Conservation (phyloP, 768 basidiomycete genomes). For the Collybia mongolica region DNA sequence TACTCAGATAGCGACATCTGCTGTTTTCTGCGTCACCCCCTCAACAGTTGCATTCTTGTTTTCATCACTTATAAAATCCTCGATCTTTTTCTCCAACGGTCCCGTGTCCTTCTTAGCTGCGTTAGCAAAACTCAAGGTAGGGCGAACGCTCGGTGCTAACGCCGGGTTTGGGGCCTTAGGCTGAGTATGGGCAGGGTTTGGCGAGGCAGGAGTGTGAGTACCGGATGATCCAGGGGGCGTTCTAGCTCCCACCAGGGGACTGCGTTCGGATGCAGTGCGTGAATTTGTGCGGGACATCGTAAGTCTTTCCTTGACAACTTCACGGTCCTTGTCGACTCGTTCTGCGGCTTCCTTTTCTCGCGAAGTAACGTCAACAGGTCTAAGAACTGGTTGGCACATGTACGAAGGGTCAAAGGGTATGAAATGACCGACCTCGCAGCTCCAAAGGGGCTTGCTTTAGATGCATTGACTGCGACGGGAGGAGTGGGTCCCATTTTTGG, state of each 20-base stretch:
- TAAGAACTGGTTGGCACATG: constrained; percentile 23
- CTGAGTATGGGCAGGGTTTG: constrained; percentile 20
- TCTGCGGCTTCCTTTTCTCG: constrained; percentile 76
- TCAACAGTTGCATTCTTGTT: constrained; percentile 14
- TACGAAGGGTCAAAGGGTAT: background rate
- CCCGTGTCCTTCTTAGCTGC: constrained; percentile 59
- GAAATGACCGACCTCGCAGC: constrained; percentile 60
- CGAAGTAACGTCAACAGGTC: constrained; percentile 81
- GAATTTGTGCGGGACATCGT: constrained; percentile 54
- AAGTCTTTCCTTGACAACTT: constrained; percentile 52
- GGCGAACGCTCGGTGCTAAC: constrained; percentile 55
- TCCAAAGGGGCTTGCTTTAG: constrained; percentile 81
- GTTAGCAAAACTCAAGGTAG: constrained; percentile 79
- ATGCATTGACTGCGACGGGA: constrained; percentile 24
- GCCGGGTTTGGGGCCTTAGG: constrained; percentile 29
- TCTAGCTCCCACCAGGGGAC: constrained; percentile 26
- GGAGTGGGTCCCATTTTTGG: constrained; percentile 62
- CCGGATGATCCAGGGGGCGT: constrained; percentile 27
- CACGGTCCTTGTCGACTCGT: constrained; percentile 65
- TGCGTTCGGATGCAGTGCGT: constrained; percentile 49
- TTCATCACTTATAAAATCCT: constrained; percentile 6
- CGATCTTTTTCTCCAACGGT: constrained; percentile 15
- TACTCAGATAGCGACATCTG: constrained; percentile 10
- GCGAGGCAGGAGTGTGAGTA: constrained; percentile 18
- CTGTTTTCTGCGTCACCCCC: constrained; percentile 19